Base-by-base conservation (phyloP, 2,329 filamentous ascomycete species). In the Paecilomyces sp. region DNA sequence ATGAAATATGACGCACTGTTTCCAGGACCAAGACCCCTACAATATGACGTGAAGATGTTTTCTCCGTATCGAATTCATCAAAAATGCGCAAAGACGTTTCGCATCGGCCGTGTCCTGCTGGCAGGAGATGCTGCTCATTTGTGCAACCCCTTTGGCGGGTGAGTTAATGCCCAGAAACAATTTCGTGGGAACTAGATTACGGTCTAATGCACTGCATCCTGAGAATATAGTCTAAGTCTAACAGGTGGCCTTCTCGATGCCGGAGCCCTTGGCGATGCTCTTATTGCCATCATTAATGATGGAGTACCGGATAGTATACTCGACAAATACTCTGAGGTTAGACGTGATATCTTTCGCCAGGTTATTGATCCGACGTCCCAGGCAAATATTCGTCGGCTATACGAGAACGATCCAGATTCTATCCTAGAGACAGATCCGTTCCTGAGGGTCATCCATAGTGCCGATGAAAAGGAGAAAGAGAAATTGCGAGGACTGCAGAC, bases 271-370 rank as follows among this genome's bases (percentile, higher is more conserved):
- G 64, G 70, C 0, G 61, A 67, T 3, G 66, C 70, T n/a, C 64
- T 75, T 0, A 30, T 62, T 2, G 69, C 63, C 3, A 65, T 72
- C 8, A 63, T 75, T 2, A 36, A 56, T 2, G 36, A 57, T n/a
- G 55, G 64, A 31, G 62, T 71, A 0, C 33, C 65, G 0, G 65
- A 68, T 4, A 65, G 54, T 12, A 66, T 78, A 6, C 59, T 79
- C 1, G 60, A 68, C 0, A 67, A 67, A 0, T 79, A 76, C 68
- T 71, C 72, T 0, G 58, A 67, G 3, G 70, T 73, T 0, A 62
- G 74, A 18, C 63, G 70, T 13, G 63, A 72, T 6, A 74, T 70
- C 33, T 78, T 76, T 56, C 53, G 69, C 4, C 64, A 67, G 4
- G 69, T 72, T 0, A 70, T 77, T 1, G 75, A 77, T 36, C 61